Conservation (phyloP, 129 eudicot species). For the Kitagawia praeruptora region DNA sequence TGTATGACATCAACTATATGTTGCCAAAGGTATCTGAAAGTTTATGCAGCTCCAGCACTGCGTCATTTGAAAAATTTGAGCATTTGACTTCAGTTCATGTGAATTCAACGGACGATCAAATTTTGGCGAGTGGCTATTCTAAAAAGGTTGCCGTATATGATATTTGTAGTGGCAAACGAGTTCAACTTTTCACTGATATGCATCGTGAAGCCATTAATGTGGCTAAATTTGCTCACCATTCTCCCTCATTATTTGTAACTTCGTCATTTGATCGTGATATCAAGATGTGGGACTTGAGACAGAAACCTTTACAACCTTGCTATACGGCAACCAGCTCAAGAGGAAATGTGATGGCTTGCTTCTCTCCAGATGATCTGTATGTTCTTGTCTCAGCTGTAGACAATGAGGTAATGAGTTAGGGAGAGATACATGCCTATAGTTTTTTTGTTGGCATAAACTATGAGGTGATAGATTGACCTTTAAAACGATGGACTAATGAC, state of each 20-base stretch:
- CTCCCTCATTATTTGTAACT: slow-evolving; percentile 69
- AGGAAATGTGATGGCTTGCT: slow-evolving; percentile 92
- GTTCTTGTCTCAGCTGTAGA: slow-evolving; percentile 84
- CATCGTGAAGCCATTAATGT: slow-evolving; percentile 81
- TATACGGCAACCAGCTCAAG: slow-evolving; percentile 69
- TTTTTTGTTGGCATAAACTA: neutral
- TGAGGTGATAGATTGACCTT: neutral
- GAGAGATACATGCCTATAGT: neutral
- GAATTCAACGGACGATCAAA: slow-evolving; percentile 68
- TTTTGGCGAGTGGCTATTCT: slow-evolving; percentile 73
- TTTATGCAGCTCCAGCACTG: slow-evolving; percentile 16
- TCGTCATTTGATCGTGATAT: slow-evolving; percentile 74
- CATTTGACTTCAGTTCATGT: slow-evolving; percentile 85
- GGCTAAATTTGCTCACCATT: slow-evolving; percentile 74
- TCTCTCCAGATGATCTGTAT: slow-evolving; percentile 80
- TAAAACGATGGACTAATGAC: neutral
- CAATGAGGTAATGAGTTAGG: slow-evolving; percentile 46
- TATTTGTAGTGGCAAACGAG: slow-evolving; percentile 51
- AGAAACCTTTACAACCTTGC: slow-evolving; percentile 49
- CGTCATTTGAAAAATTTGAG: slow-evolving; percentile 51
- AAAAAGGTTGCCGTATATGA: slow-evolving; percentile 72
- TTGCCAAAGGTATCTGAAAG: slow-evolving; percentile 22
- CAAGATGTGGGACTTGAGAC: slow-evolving; percentile 90
- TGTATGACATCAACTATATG: slow-evolving; percentile 54
- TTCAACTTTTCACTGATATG: slow-evolving; percentile 54